Evolutionary conservation across 306 rosid species (phyloP), one percentile per base, ranked within the genome.

Genomic region (Pterocarpus macrocarpus): DNA sequence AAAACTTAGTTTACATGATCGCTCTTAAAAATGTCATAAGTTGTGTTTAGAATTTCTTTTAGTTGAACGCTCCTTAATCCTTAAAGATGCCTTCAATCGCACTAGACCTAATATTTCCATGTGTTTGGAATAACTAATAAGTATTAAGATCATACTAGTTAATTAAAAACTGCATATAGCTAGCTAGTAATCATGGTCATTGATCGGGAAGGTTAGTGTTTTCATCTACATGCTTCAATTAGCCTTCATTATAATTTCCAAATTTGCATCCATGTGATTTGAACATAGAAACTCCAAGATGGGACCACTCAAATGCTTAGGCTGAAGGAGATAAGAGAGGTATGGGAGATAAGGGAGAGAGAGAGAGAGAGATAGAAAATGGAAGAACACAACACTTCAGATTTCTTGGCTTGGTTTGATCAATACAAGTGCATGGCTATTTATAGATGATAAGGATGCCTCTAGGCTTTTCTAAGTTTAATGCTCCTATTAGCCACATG

Each of bases 281-380:
- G 71, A 45, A 62, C 32, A 62, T 32, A 30, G 69, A 76, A 28
- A 64, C 66, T 38, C 55, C 66, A 73, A 38, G 62, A 56, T 56
- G 62, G 62, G 62, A 8, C n/a, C n/a, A 50, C 76, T 33, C 41
- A 13, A 9, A 47, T 47, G 52, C 52, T 47, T 11, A 47, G 28
- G 28, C 28, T 22, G 28, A 22, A 22, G 28, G 28, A 22, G 28
- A 22, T 22, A 22, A 22, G 28, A 22, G 28, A 22, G 28, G 28
- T 1, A 22, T 22, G 28, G 28, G 28, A 22, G 28, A 22, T 1
- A 22, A 0, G 28, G 28, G 28, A 22, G 28, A 22, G 28, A 22
- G 28, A 22, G 28, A 22, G 28, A 22, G 28, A 22, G 28, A 22
- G 28, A 22, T 0, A 22, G 28, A 22, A 22, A 22, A 22, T 22